A percentile compares a stretch with the other conserved stretches of the same genome.
Conservation (phyloP, 2,329 filamentous ascomycete species). For the Cadophora luteo-olivacea region DNA sequence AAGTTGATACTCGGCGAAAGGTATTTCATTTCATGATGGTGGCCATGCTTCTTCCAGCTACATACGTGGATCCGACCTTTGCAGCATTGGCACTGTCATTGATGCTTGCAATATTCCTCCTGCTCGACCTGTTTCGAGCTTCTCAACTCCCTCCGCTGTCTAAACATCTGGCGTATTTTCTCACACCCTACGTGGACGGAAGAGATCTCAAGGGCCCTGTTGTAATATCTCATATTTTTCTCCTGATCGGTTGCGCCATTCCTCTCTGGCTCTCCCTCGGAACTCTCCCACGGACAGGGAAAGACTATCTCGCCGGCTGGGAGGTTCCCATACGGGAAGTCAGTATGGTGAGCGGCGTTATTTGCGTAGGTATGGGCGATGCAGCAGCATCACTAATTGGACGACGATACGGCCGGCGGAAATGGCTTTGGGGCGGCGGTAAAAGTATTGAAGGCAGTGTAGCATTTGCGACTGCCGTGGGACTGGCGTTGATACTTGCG, state of each 20-base stretch:
- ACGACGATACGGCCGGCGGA: conserved; percentile 80
- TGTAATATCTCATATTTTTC: conserved; percentile 94
- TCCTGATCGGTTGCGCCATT: conserved; percentile 93
- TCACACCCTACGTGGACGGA: conserved; percentile 94
- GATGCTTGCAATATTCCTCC: conserved; percentile 81
- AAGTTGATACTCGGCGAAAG: conserved; percentile 95
- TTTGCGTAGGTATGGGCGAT: conserved; percentile 95
- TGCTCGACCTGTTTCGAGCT: conserved; percentile 88
- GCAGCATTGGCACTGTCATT: conserved; percentile 80
- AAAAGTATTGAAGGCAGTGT: conserved; percentile 90
- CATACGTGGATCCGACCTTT: conserved; percentile 86
- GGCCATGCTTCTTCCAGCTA: conserved; percentile 87
- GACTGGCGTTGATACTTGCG: conserved; percentile 72
- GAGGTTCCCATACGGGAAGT: conserved; percentile 76
- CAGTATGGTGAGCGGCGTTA: conserved; percentile 89
- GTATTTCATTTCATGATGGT: conserved; percentile 99
- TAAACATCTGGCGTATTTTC: conserved; percentile 82
- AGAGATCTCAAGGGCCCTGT: conserved; percentile 92
- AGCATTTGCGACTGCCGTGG: conserved; percentile 84
- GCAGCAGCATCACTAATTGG: conserved; percentile 92
- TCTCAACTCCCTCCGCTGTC: conserved; percentile 91
- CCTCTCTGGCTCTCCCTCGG: conserved; percentile 90
- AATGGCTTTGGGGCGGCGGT: conserved; percentile 96
- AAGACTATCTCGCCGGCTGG: conserved; percentile 72
- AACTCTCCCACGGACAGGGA: conserved; percentile 64